These are phyloP conservation scores for Eremothecium gossypii DNA, from an alignment of 1,139 yeast species.

Conservation along the genomic window DNA sequence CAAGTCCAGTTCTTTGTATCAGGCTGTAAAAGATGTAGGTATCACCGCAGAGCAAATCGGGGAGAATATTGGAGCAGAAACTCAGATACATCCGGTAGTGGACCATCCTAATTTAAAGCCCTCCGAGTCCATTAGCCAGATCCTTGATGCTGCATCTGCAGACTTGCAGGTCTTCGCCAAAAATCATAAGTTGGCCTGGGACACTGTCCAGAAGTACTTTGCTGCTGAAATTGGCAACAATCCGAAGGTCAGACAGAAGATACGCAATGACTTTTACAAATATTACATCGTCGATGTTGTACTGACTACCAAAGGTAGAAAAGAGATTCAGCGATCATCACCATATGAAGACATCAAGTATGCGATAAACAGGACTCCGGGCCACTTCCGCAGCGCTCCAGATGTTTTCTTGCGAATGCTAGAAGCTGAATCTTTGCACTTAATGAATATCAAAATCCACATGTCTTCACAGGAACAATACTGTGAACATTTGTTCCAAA, in stretches of 20 bases:
- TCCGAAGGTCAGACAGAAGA: slow-evolving; percentile 68
- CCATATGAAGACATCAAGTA: slow-evolving; percentile 87
- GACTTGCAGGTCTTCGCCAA: slow-evolving; percentile 37
- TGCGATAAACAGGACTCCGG: slow-evolving; percentile 70
- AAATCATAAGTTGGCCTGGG: slow-evolving; percentile 55
- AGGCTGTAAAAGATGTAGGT: slow-evolving; percentile 66
- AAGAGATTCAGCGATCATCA: slow-evolving; percentile 69
- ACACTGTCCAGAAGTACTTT: slow-evolving; percentile 64
- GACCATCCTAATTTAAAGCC: slow-evolving; percentile 68
- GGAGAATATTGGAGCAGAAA: slow-evolving; percentile 67
- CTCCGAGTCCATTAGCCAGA: slow-evolving; percentile 48
- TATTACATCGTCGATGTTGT: slow-evolving; percentile 66
- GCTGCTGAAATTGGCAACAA: slow-evolving; percentile 77
- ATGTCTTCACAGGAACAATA: slow-evolving; percentile 35
- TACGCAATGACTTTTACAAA: slow-evolving; percentile 60
- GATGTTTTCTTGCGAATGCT: slow-evolving; percentile 81
- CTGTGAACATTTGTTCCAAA: slow-evolving; percentile 43
- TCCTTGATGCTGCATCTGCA: slow-evolving; percentile 43
- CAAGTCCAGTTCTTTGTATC: slow-evolving; percentile 55
- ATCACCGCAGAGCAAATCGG: slow-evolving; percentile 73
- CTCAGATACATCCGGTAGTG: slow-evolving; percentile 58
- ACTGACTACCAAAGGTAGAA: slow-evolving; percentile 80
- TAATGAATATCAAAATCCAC: slow-evolving; percentile 40
- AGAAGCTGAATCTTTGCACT: slow-evolving; percentile 71
- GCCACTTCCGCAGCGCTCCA: slow-evolving; percentile 64